Base-by-base conservation (phyloP, 1,284 basidiomycete genomes). In the Ceratorhiza oryzae-sativae region DNA sequence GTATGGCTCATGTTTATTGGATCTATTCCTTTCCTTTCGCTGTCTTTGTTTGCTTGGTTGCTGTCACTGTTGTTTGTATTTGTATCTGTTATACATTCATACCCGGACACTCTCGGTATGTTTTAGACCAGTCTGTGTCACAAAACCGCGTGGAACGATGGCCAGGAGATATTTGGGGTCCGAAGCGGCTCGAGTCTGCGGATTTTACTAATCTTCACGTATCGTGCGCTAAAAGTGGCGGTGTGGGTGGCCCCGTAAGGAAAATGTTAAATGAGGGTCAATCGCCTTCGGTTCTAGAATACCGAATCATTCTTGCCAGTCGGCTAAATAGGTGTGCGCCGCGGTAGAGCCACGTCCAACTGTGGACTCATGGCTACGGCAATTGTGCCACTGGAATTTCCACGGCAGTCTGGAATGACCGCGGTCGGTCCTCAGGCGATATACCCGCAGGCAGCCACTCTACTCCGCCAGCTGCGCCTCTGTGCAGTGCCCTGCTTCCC, bases 31-130 rank as follows among this genome's bases (percentile, higher is more conserved):
- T 36, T 34, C 30, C 18, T 39, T 27, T 55, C 42, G 13, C 36
- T 59, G 36, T 59, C 32, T 53, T 39, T 42, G 51, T 36, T 55
- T 27, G 39, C 9, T 39, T 65, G 48, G 30, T 68, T 45, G 63
- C 63, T 68, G 51, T 68, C 63, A 51, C 27, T 68, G 20, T 55
- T 68, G 63, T 68, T 42, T 68, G 63, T 68, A 68, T 68, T 68
- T 68, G 49, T 68, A 68, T 45, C 45, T 53, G 49, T 10, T 18
- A 42, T 39, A 55, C 51, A 68, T 34, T 20, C 49, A 56, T 39
- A 65, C 51, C 48, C 51, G 63, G 63, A 68, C 56, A 55, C 39
- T 67, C 25, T 62, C 45, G 27, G 60, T 68, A 49, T 25, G 20
- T 56, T 18, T 23, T 45, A 25, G 25, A 53, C 27, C 25, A 12